These are phyloP conservation scores for Moricandia arvensis DNA, from an alignment of 345 rosid species.

Conservation along the genomic window DNA sequence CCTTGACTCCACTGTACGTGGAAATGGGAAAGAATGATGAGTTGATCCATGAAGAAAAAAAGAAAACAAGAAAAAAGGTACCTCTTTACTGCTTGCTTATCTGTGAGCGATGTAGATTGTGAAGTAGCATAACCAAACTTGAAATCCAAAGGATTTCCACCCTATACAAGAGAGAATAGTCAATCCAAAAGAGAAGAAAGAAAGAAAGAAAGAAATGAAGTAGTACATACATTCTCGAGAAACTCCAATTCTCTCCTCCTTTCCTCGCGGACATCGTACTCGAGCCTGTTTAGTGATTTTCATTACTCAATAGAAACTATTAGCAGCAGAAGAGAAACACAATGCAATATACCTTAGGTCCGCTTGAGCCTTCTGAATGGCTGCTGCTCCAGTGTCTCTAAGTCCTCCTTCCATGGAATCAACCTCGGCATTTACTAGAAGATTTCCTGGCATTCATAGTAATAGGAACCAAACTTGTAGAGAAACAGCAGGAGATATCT, in stretches of 20 bases:
- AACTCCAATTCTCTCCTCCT: slow-evolving; percentile 90
- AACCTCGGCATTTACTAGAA: slow-evolving; percentile 82
- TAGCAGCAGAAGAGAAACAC: neutral
- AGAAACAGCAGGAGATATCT: too few species aligned
- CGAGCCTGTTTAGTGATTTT: slow-evolving; percentile 56
- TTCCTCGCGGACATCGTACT: slow-evolving; percentile 95
- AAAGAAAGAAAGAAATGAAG: neutral
- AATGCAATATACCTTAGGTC: slow-evolving; percentile 63
- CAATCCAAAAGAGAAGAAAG: slow-evolving; percentile 20
- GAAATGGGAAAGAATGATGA: slow-evolving; percentile 27
- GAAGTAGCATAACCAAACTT: slow-evolving; percentile 71
- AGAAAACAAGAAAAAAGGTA: slow-evolving; percentile 25
- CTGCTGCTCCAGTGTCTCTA: slow-evolving; percentile 82
- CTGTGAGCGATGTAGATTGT: slow-evolving; percentile 79
- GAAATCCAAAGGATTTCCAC: slow-evolving; percentile 98
- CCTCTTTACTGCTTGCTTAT: slow-evolving; percentile 76
- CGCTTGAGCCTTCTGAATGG: slow-evolving; percentile 91
- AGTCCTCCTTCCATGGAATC: slow-evolving; percentile 96
- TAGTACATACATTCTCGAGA: slow-evolving; percentile 81
- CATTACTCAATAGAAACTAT: neutral
- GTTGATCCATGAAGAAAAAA: slow-evolving; percentile 10
- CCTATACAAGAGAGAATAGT: slow-evolving; percentile 48
- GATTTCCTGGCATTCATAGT: slow-evolving; percentile 64
- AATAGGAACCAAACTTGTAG: too few species aligned
- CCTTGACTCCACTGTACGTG: slow-evolving; percentile 76